phyloP scores from a whole-genome alignment of 257 asterid species.

The Prunella vulgaris region DNA sequence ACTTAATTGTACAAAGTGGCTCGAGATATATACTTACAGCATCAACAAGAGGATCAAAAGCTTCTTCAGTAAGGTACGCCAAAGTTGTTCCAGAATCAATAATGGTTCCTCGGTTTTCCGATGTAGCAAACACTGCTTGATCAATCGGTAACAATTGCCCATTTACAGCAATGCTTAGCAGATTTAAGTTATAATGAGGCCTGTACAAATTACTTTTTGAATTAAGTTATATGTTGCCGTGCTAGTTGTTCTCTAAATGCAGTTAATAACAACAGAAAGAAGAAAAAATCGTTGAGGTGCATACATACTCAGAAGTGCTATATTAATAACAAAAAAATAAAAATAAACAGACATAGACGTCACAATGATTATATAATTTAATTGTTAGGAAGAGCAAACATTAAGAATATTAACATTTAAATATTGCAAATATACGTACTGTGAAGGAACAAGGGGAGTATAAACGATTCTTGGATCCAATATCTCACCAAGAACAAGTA shows the following conservation, averaged over 20 bases:
- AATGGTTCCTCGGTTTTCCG: constrained; percentile 68
- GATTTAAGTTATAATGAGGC: constrained; percentile 77
- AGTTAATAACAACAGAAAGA: constrained; percentile 11
- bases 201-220: constrained; percentile 38
- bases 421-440: constrained; percentile 83
- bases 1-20: background rate
- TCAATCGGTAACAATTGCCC: constrained; percentile 74
- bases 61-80: constrained; percentile 78
- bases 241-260: constrained; percentile 14
- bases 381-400: background rate
- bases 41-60: constrained; percentile 71
- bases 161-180: constrained; percentile 73
- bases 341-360: background rate
- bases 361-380: background rate
- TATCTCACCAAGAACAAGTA: constrained; percentile 94
- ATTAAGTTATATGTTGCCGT: constrained; percentile 8
- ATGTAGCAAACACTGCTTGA: constrained; percentile 63
- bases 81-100: constrained; percentile 91
- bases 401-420: constrained; percentile 9
- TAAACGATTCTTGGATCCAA: constrained; percentile 80
- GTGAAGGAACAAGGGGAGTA: constrained; percentile 92
- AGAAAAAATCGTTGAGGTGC: constrained; percentile 16
- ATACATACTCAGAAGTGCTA: background rate
- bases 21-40: constrained; percentile 52
- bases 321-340: background rate